Conservation (phyloP, 306 rosid species). For the Fagus sylvatica region DNA sequence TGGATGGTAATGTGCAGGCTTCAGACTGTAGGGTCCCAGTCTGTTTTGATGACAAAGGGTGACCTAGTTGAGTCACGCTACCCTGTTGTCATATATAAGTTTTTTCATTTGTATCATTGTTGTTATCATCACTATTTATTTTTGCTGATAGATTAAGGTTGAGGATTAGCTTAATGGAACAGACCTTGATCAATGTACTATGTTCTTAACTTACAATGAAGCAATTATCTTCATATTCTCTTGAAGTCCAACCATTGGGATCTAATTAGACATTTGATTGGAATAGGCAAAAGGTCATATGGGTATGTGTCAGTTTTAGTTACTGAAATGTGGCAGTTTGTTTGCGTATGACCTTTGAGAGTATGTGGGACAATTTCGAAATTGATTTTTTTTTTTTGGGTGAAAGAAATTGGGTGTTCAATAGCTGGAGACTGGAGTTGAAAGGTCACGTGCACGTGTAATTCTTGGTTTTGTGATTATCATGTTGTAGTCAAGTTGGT, state of each 20-base stretch:
- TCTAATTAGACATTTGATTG: neutral
- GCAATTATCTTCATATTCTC: neutral
- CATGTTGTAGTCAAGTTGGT: too few species aligned
- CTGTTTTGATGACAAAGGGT: too few species aligned
- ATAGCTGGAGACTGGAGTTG: too few species aligned
- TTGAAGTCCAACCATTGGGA: neutral
- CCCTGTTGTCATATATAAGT: too few species aligned
- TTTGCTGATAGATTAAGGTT: neutral
- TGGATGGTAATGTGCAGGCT: too few species aligned
- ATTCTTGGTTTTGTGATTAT: too few species aligned
- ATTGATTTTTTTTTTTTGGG: neutral
- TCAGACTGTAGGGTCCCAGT: neutral
- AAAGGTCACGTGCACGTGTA: too few species aligned
- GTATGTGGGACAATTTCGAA: too few species aligned
- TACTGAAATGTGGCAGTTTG: neutral
- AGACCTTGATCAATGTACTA: neutral
- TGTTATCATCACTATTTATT: neutral
- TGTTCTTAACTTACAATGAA: neutral
- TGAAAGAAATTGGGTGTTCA: too few species aligned
- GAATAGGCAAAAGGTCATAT: neutral
- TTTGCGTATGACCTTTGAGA: too few species aligned
- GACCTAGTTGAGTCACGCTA: neutral
- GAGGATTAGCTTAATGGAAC: neutral
- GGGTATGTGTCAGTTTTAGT: neutral
- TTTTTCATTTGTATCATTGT: too few species aligned